A percentile compares a stretch with the other conserved stretches of the same genome.
Evolutionary conservation across 805 yeast species (phyloP).

Genomic region (Ogataea nitratoaversa): DNA sequence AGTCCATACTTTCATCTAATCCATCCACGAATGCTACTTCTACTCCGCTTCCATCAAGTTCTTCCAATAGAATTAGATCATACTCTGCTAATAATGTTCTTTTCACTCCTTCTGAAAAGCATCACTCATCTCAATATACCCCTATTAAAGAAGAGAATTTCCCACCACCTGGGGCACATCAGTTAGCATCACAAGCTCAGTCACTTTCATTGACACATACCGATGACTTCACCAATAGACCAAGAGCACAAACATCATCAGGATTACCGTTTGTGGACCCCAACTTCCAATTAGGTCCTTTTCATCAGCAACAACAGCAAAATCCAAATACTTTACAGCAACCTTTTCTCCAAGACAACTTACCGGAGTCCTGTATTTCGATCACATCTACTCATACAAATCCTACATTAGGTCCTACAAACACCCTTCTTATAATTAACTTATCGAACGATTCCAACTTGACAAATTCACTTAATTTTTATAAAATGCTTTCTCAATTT

Average conservation of each 20-base stretch:
- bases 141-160: slow-evolving; percentile 23
- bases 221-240: slow-evolving; percentile 25
- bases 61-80: slow-evolving; percentile 40
- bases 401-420: slow-evolving; percentile 68
- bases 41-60: slow-evolving; percentile 14
- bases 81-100: slow-evolving; percentile 41
- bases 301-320: slow-evolving; percentile 1
- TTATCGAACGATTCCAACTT: slow-evolving; percentile 48
- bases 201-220: slow-evolving; percentile 8
- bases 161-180: slow-evolving; percentile 7
- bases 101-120: slow-evolving; percentile 27
- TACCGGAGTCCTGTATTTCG: slow-evolving; percentile 53
- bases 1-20: slow-evolving; percentile 16
- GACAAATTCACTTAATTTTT: slow-evolving; percentile 51
- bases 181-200: slow-evolving; percentile 5
- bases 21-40: slow-evolving; percentile 14
- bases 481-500: slow-evolving; percentile 50
- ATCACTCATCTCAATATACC: slow-evolving; percentile 20
- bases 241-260: slow-evolving; percentile 40
- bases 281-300: slow-evolving; percentile 10
- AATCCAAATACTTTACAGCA: neutral
- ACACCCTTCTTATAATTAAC: slow-evolving; percentile 73
- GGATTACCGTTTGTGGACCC: slow-evolving; percentile 11
- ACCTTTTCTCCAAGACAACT: slow-evolving; percentile 47
- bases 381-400: slow-evolving; percentile 73